Conservation (phyloP, 1,284 basidiomycete genomes). For the Malassezia slooffiae region DNA sequence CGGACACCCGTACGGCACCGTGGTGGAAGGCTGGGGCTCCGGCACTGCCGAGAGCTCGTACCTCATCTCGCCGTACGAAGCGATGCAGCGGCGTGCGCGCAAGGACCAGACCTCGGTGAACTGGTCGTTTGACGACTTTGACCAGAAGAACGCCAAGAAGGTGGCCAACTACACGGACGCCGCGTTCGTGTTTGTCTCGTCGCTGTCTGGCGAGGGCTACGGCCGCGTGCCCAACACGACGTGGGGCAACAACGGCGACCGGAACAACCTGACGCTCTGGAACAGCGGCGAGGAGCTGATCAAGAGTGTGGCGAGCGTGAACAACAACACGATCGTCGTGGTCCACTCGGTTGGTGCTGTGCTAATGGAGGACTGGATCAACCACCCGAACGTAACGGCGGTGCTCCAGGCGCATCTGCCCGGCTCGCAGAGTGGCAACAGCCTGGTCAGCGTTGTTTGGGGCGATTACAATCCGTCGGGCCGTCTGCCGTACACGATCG, state of each 20-base stretch:
- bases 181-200: slow-evolving; percentile 57
- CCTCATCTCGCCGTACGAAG: slow-evolving; percentile 54
- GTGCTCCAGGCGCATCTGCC: slow-evolving; percentile 30
- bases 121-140: slow-evolving; percentile 57
- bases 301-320: slow-evolving; percentile 21
- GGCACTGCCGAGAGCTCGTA: slow-evolving; percentile 53
- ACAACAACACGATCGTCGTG: slow-evolving; percentile 38
- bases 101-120: slow-evolving; percentile 53
- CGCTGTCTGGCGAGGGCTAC: slow-evolving; percentile 27
- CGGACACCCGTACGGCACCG: slow-evolving; percentile 54
- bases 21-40: slow-evolving; percentile 68
- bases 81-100: slow-evolving; percentile 55
- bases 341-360: slow-evolving; percentile 29
- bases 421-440: slow-evolving; percentile 29
- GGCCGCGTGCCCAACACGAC: slow-evolving; percentile 1
- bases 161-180: slow-evolving; percentile 43
- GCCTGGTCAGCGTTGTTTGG: slow-evolving; percentile 28
- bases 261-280: slow-evolving; percentile 70
- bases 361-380: slow-evolving; percentile 27
- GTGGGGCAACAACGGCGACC: slow-evolving; percentile 60
- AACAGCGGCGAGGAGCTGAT: slow-evolving; percentile 56
- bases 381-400: slow-evolving; percentile 37
- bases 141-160: slow-evolving; percentile 20
- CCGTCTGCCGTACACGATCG: slow-evolving; percentile 36
- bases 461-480: slow-evolving; percentile 34